These are phyloP conservation scores for Tolypocladium guangdongense DNA, from an alignment of 2,329 filamentous ascomycete species.

Conservation along the genomic window DNA sequence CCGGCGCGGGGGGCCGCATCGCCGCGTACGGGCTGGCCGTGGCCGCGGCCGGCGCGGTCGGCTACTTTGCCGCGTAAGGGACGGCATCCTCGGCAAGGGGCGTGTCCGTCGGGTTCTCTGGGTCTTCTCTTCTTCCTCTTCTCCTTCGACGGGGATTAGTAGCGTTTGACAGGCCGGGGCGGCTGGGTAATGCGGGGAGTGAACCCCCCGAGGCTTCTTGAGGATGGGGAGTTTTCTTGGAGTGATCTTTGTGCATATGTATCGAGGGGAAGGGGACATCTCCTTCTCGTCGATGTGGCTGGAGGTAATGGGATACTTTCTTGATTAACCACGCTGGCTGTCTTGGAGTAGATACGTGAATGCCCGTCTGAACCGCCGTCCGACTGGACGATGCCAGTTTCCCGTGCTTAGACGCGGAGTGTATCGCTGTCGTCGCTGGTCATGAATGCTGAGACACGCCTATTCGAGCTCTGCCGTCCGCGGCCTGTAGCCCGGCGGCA, in stretches of 20 bases:
- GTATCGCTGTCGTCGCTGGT: not conserved
- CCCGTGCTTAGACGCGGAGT: not conserved
- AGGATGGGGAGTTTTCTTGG: not conserved
- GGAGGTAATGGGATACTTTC: not conserved
- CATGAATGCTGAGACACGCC: not conserved
- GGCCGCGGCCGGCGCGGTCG: slow-evolving; percentile 15
- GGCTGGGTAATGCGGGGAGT: not conserved
- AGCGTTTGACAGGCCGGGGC: not conserved
- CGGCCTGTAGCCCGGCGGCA: not conserved
- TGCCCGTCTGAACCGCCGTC: not conserved
- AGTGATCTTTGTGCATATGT: not conserved
- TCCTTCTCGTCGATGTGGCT: not conserved
- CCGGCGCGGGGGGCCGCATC: slow-evolving; percentile 7
- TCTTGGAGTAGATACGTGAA: not conserved
- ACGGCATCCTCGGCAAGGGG: not conserved
- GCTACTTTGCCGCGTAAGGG: slow-evolving; percentile 19
- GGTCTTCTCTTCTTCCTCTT: not conserved
- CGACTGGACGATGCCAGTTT: not conserved
- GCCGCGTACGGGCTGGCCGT: slow-evolving; percentile 13
- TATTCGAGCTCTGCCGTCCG: not conserved
- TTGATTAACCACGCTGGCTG: not conserved
- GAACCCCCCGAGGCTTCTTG: not conserved
- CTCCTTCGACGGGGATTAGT: not conserved
- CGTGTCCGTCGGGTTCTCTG: no score
- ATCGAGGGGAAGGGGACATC: not conserved